phyloP scores from a whole-genome alignment of 306 rosid species.

The Dalbergia cultrata region DNA sequence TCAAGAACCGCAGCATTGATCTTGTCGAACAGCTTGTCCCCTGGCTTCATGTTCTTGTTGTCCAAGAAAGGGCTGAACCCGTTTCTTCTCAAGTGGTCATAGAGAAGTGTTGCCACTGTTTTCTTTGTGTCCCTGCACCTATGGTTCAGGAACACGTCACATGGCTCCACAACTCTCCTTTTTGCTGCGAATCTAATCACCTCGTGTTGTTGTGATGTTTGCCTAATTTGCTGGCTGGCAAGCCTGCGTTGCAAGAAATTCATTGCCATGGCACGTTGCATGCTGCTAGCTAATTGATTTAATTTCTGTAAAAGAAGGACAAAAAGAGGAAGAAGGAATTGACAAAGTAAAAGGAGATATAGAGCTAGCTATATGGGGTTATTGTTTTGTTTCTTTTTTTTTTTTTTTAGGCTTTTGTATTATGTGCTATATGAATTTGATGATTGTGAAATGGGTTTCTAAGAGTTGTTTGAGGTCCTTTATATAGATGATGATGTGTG shows the following conservation, averaged over 20 bases:
- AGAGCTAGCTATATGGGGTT: too few relatives aligned
- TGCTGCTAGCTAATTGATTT: conserved; percentile 12
- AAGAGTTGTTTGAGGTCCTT: neutral
- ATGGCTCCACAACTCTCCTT: conserved; percentile 50
- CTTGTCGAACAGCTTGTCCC: conserved; percentile 85
- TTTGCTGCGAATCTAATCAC: neutral
- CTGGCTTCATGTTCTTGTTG: conserved; percentile 85
- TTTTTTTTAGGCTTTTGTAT: neutral
- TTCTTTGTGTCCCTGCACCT: conserved; percentile 79
- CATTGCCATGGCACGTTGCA: conserved; percentile 55
- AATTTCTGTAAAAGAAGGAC: neutral
- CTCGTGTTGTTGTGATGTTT: conserved; percentile 2
- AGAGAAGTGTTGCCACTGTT: conserved; percentile 71
- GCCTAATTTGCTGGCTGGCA: conserved; percentile 37
- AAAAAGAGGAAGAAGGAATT: too few relatives aligned
- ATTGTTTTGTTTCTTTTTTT: neutral
- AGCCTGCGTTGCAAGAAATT: conserved; percentile 42
- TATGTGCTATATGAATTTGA: neutral
- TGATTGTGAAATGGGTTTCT: neutral
- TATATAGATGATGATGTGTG: neutral
- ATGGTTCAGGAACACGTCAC: conserved; percentile 87
- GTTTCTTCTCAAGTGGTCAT: conserved; percentile 61
- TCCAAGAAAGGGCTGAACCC: conserved; percentile 75
- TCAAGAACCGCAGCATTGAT: conserved; percentile 67
- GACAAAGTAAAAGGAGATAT: too few relatives aligned